These are phyloP conservation scores for Colletotrichum liaoningense DNA, from an alignment of 2,329 filamentous ascomycete genomes.

Conservation along the genomic window DNA sequence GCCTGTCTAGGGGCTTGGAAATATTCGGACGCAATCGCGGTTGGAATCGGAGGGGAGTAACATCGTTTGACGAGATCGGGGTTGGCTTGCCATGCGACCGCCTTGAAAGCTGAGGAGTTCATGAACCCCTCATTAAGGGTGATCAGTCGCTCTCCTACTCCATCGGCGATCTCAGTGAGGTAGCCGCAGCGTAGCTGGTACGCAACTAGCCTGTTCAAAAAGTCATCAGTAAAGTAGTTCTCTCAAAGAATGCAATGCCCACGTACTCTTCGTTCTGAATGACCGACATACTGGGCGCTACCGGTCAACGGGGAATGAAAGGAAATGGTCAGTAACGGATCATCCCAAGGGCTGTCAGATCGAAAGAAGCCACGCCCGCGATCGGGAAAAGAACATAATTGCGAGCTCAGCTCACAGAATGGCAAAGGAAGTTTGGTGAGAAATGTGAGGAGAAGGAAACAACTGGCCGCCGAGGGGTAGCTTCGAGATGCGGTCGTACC, in stretches of 20 bases:
- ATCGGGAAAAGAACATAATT: slow-evolving; percentile 28
- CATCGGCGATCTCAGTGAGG: slow-evolving; percentile 82
- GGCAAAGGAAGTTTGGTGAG: slow-evolving; percentile 2
- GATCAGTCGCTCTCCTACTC: slow-evolving; percentile 86
- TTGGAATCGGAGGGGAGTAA: slow-evolving; percentile 88
- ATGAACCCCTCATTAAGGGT: slow-evolving; percentile 83
- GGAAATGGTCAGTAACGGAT: slow-evolving; percentile 12
- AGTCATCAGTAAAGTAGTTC: not conserved
- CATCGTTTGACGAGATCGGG: slow-evolving; percentile 82
- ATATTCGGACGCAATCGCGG: slow-evolving; percentile 84
- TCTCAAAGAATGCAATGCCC: not conserved
- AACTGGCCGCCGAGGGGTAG: slow-evolving; percentile 20
- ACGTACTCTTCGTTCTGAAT: slow-evolving; percentile 57
- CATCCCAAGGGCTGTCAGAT: slow-evolving; percentile 20
- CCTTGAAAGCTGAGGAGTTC: slow-evolving; percentile 84
- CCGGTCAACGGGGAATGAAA: slow-evolving; percentile 23
- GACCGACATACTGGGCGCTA: slow-evolving; percentile 51
- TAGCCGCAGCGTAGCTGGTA: slow-evolving; percentile 87
- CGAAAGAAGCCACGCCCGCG: slow-evolving; percentile 14
- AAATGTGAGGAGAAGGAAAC: not conserved
- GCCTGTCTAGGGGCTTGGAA: slow-evolving; percentile 77
- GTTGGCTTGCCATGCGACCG: slow-evolving; percentile 82
- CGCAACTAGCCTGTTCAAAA: slow-evolving; percentile 73
- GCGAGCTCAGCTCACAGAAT: slow-evolving; percentile 31
- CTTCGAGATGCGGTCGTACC: slow-evolving; percentile 5